Evolutionary conservation across 805 yeast species (phyloP), one percentile per base, ranked within the genome.

Genomic region (Wickerhamomyces sydowiorum): DNA sequence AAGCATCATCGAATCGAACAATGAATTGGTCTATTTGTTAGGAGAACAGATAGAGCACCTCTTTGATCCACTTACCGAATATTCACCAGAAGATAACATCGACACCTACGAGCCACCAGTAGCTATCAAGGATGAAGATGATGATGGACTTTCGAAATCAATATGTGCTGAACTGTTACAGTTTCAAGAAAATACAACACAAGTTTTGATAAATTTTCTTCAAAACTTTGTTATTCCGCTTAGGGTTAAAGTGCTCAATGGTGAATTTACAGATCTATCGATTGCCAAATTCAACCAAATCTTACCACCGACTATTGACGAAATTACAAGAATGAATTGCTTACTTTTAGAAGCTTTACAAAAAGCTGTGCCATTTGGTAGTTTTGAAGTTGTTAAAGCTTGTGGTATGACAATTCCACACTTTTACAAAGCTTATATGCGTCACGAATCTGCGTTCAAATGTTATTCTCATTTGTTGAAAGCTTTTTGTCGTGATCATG

Each of bases 231-330:
- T 90, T 32, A 80, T 89, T 21, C 95, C 96, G 0, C 61, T 89
- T 29, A 72, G 98, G 50, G 76, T 85, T 14, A 72, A 73, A 43
- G 88, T 84, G 1, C 61, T 87, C 27, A 73, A 78, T 41, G 74
- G 74, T 1, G 72, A 72, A 31, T 60, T 80, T 6, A 67, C 73
- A 4, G 70, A 70, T 10, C 57, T 77, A 33, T 80, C 86, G 1
- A 79, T 85, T 3, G 61, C 81, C 2, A 78, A 79, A 50, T 69
- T 90, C 27, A 90, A 91, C 60, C 71, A 79, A 38, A 72, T 88
- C 1, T 89, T 91, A 56, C 97, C 98, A 3, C 97, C 97, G 1
- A 91, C 98, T 0, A 84, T 91, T 17, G 97, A 91, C 62, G 98
- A 91, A 64, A 81, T 91, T 15, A 86, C 95, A 10, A 72, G 97